phyloP scores from a whole-genome alignment of 306 rosid species.

The Neltuma alba region DNA sequence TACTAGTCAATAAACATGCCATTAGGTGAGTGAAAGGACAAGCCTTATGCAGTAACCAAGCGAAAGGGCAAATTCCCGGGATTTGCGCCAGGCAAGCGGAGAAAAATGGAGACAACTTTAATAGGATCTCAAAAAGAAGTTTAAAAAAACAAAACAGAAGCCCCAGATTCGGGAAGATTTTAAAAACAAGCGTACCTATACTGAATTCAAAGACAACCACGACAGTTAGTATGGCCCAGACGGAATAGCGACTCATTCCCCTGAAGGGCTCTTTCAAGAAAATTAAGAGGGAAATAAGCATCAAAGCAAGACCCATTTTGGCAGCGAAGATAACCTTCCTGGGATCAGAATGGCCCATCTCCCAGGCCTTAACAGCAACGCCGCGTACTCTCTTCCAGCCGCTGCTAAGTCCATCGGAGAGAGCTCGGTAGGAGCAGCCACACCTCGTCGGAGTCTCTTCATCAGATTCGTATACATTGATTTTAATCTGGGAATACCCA shows the following conservation, averaged over 20 bases:
- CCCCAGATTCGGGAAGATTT: neutral
- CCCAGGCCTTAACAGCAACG: slow-evolving; percentile 56
- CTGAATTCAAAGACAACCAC: slow-evolving; percentile 95
- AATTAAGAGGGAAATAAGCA: slow-evolving; percentile 71
- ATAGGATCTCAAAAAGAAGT: neutral
- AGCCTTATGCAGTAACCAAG: neutral
- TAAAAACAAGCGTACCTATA: slow-evolving; percentile 55
- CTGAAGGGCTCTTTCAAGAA: slow-evolving; percentile 69
- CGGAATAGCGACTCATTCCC: slow-evolving; percentile 61
- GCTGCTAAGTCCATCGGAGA: slow-evolving; percentile 44
- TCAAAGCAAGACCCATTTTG: slow-evolving; percentile 84
- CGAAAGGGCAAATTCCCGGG: neutral
- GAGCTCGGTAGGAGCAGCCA: slow-evolving; percentile 48
- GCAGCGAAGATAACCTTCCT: slow-evolving; percentile 85
- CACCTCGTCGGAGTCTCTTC: slow-evolving; percentile 26
- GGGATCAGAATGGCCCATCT: slow-evolving; percentile 82
- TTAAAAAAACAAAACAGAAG: neutral
- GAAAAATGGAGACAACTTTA: neutral
- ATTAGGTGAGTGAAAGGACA: neutral
- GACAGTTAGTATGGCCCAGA: slow-evolving; percentile 97
- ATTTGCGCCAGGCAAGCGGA: neutral
- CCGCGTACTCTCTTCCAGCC: slow-evolving; percentile 37
- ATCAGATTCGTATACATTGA: slow-evolving; percentile 41
- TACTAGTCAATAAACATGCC: neutral
- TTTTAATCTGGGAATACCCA: slow-evolving; percentile 58